A percentile compares a stretch with the other conserved stretches of the same genome.
Evolutionary conservation across 306 rosid species (phyloP).

Genomic region (Ceratonia siliqua): DNA sequence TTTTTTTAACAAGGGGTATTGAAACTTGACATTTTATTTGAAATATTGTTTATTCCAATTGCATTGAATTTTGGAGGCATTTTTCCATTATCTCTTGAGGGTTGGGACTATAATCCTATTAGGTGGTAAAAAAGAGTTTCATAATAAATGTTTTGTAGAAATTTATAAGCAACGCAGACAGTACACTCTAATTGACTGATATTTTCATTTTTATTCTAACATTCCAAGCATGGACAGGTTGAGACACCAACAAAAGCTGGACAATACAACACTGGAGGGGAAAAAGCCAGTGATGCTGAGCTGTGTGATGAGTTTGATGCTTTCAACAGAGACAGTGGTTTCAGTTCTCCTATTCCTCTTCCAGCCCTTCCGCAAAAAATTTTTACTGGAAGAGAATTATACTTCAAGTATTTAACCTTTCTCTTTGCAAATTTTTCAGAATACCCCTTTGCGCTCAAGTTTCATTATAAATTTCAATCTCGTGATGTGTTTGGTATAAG

Average conservation of each 20-base stretch:
- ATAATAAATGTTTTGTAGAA: not conserved
- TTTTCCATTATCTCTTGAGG: not conserved
- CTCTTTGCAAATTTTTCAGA: slow-evolving; percentile 19
- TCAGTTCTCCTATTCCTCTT: slow-evolving; percentile 67
- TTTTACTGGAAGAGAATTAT: slow-evolving; percentile 51
- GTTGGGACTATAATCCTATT: not conserved
- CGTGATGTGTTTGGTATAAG: not conserved
- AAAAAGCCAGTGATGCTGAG: slow-evolving; percentile 41
- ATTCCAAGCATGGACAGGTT: slow-evolving; percentile 40
- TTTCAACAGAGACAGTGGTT: slow-evolving; percentile 17
- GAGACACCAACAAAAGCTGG: slow-evolving; percentile 37
- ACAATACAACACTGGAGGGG: slow-evolving; percentile 27
- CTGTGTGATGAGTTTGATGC: slow-evolving; percentile 34
- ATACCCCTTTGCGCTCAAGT: slow-evolving; percentile 18
- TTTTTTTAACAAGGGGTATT: not conserved
- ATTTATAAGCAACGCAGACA: slow-evolving; percentile 1
- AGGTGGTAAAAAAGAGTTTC: slow-evolving; percentile 1
- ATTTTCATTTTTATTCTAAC: slow-evolving; percentile 36
- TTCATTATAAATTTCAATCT: slow-evolving; percentile 15
- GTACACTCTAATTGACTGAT: not conserved
- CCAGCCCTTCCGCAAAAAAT: slow-evolving; percentile 39
- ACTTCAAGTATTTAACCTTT: slow-evolving; percentile 61
- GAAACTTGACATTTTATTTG: not conserved
- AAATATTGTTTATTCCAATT: not conserved
- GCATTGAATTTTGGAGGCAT: not conserved